These are phyloP conservation scores for Fereydounia khargensis DNA, from an alignment of 1,284 basidiomycete species.

Conservation along the genomic window DNA sequence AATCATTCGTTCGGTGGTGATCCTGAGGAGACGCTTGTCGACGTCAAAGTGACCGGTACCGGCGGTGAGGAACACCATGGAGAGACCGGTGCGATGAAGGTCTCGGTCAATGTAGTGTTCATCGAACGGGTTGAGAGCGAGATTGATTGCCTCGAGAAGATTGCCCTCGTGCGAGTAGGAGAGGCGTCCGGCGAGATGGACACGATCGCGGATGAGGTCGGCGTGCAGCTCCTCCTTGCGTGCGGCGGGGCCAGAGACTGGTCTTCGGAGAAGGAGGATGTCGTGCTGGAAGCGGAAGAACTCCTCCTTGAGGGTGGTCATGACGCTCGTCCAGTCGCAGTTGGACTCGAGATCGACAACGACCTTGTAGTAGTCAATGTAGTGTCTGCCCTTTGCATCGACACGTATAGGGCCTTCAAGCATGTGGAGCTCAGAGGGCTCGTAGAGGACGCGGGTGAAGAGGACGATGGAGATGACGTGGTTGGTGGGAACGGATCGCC, in stretches of 20 bases:
- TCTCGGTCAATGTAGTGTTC: slow-evolving; percentile 95
- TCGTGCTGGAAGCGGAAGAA: slow-evolving; percentile 57
- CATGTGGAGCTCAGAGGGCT: slow-evolving; percentile 61
- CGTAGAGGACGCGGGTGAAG: slow-evolving; percentile 90
- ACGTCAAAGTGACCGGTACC: slow-evolving; percentile 94
- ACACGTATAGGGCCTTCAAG: slow-evolving; percentile 63
- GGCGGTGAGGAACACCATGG: slow-evolving; percentile 82
- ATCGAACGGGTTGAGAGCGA: slow-evolving; percentile 88
- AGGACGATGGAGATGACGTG: slow-evolving; percentile 92
- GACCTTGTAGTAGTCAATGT: slow-evolving; percentile 83
- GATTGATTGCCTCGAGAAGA: slow-evolving; percentile 87
- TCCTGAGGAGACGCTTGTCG: slow-evolving; percentile 79
- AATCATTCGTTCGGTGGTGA: slow-evolving; percentile 92
- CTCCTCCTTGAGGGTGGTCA: slow-evolving; percentile 79
- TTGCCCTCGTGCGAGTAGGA: slow-evolving; percentile 91
- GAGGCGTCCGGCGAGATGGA: slow-evolving; percentile 64
- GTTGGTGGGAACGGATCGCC: slow-evolving; percentile 71
- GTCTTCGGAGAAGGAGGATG: slow-evolving; percentile 44
- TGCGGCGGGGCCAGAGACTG: slow-evolving; percentile 37
- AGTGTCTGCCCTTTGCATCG: slow-evolving; percentile 75
- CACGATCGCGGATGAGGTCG: slow-evolving; percentile 41
- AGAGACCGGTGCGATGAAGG: slow-evolving; percentile 82
- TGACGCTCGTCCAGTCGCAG: slow-evolving; percentile 79
- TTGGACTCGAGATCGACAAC: slow-evolving; percentile 88
- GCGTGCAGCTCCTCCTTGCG: slow-evolving; percentile 40